These are phyloP conservation scores for Ophiostoma perfectum DNA, from an alignment of 2,329 filamentous ascomycete species.

Conservation along the genomic window DNA sequence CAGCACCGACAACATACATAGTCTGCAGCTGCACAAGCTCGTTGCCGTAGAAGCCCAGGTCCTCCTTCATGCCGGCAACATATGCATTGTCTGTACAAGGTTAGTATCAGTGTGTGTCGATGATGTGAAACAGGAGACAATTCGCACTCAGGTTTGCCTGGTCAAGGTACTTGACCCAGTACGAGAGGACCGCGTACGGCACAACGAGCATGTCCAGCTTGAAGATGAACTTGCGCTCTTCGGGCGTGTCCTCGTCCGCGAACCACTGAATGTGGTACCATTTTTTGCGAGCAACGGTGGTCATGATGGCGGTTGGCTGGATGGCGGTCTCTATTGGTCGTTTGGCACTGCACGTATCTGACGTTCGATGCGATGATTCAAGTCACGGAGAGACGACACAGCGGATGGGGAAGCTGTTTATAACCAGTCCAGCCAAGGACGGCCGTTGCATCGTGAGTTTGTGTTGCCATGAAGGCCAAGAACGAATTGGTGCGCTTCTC, in stretches of 20 bases:
- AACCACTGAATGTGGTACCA: conserved; percentile 42
- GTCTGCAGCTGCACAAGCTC: conserved; percentile 49
- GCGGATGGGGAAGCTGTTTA: no score
- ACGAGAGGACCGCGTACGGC: conserved; percentile 50
- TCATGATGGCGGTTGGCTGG: neutral
- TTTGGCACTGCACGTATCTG: neutral
- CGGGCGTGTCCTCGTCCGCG: conserved; percentile 43
- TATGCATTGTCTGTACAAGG: conserved; percentile 39
- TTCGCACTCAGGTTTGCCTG: conserved; percentile 34
- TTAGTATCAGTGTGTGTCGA: no score
- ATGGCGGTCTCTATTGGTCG: neutral
- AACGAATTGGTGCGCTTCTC: no score
- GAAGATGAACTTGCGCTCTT: conserved; percentile 47
- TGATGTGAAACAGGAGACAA: conserved; percentile 29
- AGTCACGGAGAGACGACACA: no score
- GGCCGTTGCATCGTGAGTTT: no score
- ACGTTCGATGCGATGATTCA: neutral
- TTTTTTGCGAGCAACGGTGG: conserved; percentile 24
- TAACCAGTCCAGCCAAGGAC: no score
- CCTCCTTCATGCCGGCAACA: conserved; percentile 43
- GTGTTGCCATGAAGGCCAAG: no score
- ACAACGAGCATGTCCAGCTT: conserved; percentile 54
- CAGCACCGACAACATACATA: conserved; percentile 43
- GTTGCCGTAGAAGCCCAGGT: conserved; percentile 40
- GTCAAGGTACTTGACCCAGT: conserved; percentile 52